These are phyloP conservation scores for Peterozyma toletana DNA, from an alignment of 805 yeast genomes.

Conservation along the genomic window DNA sequence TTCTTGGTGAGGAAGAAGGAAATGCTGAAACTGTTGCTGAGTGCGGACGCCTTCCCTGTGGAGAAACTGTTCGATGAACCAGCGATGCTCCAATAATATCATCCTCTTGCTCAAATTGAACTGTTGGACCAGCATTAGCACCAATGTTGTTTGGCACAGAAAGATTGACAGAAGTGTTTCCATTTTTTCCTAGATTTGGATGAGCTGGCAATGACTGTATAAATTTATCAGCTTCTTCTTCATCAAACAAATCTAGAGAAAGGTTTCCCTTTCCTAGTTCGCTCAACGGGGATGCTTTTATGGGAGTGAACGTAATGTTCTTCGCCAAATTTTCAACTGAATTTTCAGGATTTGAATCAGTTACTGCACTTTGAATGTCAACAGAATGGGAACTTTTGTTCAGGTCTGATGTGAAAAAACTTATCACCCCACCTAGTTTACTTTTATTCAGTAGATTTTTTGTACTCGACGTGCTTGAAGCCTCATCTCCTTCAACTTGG, in stretches of 20 bases:
- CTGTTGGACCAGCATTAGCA: slow-evolving; percentile 7
- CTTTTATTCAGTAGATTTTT: no score
- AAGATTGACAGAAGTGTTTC: background rate
- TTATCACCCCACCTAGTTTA: no score
- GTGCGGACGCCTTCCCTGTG: background rate
- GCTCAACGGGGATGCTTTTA: slow-evolving; percentile 37
- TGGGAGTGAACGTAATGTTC: slow-evolving; percentile 38
- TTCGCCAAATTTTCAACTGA: slow-evolving; percentile 7
- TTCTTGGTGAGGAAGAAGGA: slow-evolving; percentile 11
- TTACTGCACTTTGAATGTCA: no score
- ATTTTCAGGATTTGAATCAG: no score
- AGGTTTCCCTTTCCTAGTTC: slow-evolving; percentile 45
- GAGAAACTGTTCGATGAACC: background rate
- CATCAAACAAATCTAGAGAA: slow-evolving; percentile 23
- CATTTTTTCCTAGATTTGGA: background rate
- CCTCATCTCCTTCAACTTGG: background rate
- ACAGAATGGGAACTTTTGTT: no score
- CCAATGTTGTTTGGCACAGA: slow-evolving; percentile 6
- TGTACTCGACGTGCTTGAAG: no score
- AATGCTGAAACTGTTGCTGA: background rate
- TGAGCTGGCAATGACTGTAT: background rate
- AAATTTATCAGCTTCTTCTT: background rate
- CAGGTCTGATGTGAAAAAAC: no score
- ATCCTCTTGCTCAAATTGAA: background rate
- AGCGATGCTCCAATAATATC: background rate